phyloP scores from a whole-genome alignment of 2,329 filamentous ascomycete species.

The Camptophora hylomeconis region DNA sequence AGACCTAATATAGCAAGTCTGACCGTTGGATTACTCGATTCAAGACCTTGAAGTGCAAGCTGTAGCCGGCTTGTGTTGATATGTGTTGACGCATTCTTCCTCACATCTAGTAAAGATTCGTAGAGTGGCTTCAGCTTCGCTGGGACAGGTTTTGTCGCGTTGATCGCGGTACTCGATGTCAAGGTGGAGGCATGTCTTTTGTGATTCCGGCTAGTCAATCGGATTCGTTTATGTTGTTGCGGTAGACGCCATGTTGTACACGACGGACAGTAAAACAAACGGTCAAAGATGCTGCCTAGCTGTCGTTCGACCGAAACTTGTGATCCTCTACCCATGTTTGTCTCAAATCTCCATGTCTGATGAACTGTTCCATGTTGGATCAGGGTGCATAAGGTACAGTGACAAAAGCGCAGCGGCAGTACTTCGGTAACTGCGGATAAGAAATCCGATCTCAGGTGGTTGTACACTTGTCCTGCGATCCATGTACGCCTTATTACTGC shows the following conservation, averaged over 20 bases:
- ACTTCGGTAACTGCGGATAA: too few relatives aligned
- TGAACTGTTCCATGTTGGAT: too few relatives aligned
- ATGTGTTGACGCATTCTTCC: slow-evolving; percentile 39
- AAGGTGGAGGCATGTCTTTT: slow-evolving; percentile 23
- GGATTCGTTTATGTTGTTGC: slow-evolving; percentile 18
- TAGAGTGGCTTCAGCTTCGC: slow-evolving; percentile 40
- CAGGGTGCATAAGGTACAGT: too few relatives aligned
- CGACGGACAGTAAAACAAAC: slow-evolving; percentile 26
- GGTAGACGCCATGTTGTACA: slow-evolving; percentile 26
- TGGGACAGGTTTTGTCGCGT: slow-evolving; percentile 40
- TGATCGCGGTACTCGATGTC: slow-evolving; percentile 40
- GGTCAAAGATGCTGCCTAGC: slow-evolving; percentile 10
- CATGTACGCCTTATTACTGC: too few relatives aligned
- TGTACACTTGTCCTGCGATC: too few relatives aligned
- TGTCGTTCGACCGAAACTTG: too few relatives aligned
- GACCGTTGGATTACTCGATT: slow-evolving; percentile 39
- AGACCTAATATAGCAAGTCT: slow-evolving; percentile 45
- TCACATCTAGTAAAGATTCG: slow-evolving; percentile 38
- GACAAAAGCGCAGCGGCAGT: too few relatives aligned
- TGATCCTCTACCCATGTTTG: too few relatives aligned
- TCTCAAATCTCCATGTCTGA: too few relatives aligned
- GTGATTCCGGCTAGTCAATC: slow-evolving; percentile 10
- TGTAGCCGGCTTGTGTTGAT: slow-evolving; percentile 47
- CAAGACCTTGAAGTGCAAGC: slow-evolving; percentile 45
- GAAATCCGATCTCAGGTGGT: too few relatives aligned